A percentile compares a stretch with the other conserved stretches of the same genome.
phyloP scores from a whole-genome alignment of 371 early-diverging fungal species.

The Lichtheimia ornata region DNA sequence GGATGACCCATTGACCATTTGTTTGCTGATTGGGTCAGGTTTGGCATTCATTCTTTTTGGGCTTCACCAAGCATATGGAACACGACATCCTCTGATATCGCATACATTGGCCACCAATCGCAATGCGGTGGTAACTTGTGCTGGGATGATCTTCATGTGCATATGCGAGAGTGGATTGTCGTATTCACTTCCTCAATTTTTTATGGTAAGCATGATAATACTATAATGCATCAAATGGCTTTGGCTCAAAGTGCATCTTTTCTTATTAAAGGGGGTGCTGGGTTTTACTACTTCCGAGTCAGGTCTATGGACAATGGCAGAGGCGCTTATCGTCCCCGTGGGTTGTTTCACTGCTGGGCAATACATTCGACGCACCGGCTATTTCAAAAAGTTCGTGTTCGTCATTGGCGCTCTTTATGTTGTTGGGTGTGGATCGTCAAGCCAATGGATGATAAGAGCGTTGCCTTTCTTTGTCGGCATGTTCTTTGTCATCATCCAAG shows the following conservation, averaged over 20 bases:
- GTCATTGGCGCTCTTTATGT: neutral
- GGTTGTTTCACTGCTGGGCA: conserved; percentile 7
- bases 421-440: neutral
- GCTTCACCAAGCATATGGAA: conserved; percentile 58
- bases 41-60: conserved; percentile 49
- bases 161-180: conserved; percentile 24
- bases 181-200: conserved; percentile 36
- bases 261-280: conserved; percentile 1
- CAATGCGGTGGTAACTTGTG: conserved; percentile 24
- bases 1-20: conserved; percentile 56
- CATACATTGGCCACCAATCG: conserved; percentile 27
- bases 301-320: conserved; percentile 2
- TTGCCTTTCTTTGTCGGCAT: conserved; percentile 2
- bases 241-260: neutral
- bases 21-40: conserved; percentile 41
- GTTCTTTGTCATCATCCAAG: neutral
- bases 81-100: conserved; percentile 62
- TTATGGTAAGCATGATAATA: conserved; percentile 23
- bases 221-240: neutral
- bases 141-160: conserved; percentile 34
- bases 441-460: conserved; percentile 2
- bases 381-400: neutral
- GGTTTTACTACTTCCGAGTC: conserved; percentile 3
- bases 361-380: neutral
- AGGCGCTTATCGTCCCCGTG: conserved; percentile 6